These are phyloP conservation scores for Aschersonia sp. DNA, from an alignment of 2,329 filamentous ascomycete species.

Conservation along the genomic window DNA sequence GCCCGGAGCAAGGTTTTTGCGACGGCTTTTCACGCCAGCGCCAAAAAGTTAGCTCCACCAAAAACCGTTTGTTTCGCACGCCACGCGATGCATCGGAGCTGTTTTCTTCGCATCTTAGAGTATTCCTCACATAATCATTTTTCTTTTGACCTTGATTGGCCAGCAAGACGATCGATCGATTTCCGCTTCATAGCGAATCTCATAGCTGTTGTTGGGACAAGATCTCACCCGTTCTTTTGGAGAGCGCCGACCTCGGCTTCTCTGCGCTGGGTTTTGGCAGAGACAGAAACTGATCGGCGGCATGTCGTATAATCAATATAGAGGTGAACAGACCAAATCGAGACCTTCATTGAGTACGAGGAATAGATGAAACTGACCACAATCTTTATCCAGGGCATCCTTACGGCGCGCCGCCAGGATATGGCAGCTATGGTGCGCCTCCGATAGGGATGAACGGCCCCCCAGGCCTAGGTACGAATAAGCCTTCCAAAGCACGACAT, in stretches of 20 bases:
- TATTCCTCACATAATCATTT: too few species aligned
- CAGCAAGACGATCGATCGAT: too few species aligned
- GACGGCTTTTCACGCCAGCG: neutral
- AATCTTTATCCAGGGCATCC: slow-evolving; percentile 24
- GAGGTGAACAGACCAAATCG: slow-evolving; percentile 22
- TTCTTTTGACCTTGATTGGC: too few species aligned
- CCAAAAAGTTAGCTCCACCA: too few species aligned
- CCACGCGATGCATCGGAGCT: too few species aligned
- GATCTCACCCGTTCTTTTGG: too few species aligned
- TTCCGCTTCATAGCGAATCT: too few species aligned
- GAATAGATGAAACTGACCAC: neutral
- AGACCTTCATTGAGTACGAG: neutral
- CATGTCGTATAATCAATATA: slow-evolving; percentile 50
- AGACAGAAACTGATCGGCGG: neutral
- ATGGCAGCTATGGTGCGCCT: slow-evolving; percentile 49
- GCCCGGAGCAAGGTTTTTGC: slow-evolving; percentile 17
- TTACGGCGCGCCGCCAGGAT: slow-evolving; percentile 65
- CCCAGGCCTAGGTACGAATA: slow-evolving; percentile 64
- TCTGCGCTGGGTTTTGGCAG: neutral
- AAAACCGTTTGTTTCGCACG: too few species aligned
- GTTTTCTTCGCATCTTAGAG: too few species aligned
- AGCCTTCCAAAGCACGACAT: neutral
- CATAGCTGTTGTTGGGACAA: too few species aligned
- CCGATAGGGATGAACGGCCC: slow-evolving; percentile 61
- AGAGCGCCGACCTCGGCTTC: neutral